phyloP scores from a whole-genome alignment of 345 rosid genomes.

The Nephelium lappaceum region DNA sequence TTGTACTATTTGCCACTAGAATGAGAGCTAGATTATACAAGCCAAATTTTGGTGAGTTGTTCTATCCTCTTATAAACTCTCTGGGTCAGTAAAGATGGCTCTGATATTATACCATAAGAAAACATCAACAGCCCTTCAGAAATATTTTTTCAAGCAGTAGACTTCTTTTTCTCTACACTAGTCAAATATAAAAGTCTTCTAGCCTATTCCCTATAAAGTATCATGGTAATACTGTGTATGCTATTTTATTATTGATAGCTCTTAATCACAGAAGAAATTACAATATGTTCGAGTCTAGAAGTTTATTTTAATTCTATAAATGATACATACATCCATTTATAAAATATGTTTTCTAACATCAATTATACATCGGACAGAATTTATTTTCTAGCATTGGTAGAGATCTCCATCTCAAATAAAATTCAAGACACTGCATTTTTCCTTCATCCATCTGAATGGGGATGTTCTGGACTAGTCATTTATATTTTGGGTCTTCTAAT shows the following conservation, averaged over 20 bases:
- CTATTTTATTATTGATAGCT: neutral
- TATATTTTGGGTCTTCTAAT: neutral
- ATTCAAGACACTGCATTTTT: neutral
- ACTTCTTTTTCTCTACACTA: neutral
- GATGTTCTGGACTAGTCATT: neutral
- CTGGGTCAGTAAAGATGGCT: neutral
- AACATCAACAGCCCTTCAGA: neutral
- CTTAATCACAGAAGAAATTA: neutral
- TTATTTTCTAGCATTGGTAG: neutral
- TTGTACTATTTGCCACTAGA: too few relatives aligned
- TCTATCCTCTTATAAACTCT: neutral
- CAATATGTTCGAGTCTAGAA: too few relatives aligned
- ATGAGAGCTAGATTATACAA: neutral
- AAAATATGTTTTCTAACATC: too few relatives aligned
- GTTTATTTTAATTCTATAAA: too few relatives aligned
- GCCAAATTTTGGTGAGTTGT: neutral
- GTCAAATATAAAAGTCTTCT: neutral
- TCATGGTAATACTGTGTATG: neutral
- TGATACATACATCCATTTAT: too few relatives aligned
- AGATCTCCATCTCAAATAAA: neutral
- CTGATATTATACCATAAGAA: neutral
- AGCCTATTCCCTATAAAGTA: neutral
- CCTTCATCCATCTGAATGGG: neutral
- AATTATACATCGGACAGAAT: too few relatives aligned
- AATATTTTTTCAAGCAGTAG: neutral